A percentile compares a stretch with the other conserved stretches of the same genome.
Evolutionary conservation across 352 stramenopile genomes (phyloP).

Genomic region (Phytophthora sp.): DNA sequence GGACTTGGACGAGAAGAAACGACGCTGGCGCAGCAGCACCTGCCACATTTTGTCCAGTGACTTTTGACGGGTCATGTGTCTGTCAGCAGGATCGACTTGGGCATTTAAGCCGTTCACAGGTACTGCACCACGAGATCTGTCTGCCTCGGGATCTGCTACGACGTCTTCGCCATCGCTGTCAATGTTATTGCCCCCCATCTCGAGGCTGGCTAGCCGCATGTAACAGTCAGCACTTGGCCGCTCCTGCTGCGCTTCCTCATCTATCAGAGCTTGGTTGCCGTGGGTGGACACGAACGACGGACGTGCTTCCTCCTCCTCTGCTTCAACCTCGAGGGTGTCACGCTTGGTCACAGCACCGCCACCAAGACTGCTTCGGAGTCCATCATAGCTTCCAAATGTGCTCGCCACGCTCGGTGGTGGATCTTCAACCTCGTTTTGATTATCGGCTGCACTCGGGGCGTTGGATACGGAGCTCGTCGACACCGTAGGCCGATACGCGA

Average conservation of each 20-base stretch:
- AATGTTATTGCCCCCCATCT: slow-evolving; percentile 51
- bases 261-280: slow-evolving; percentile 42
- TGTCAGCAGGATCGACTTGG: slow-evolving; percentile 1
- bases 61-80: slow-evolving; percentile 14
- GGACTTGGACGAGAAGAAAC: slow-evolving; percentile 69
- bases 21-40: slow-evolving; percentile 55
- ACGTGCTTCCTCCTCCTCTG: slow-evolving; percentile 44
- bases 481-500: slow-evolving; percentile 22
- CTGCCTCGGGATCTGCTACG: slow-evolving; percentile 15
- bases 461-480: slow-evolving; percentile 21
- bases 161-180: slow-evolving; percentile 28
- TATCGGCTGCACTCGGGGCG: slow-evolving; percentile 6
- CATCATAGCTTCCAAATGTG: slow-evolving; percentile 7
- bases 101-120: neutral
- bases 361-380: slow-evolving; percentile 10
- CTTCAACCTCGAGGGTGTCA: slow-evolving; percentile 31
- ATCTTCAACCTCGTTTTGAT: slow-evolving; percentile 6
- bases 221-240: slow-evolving; percentile 72
- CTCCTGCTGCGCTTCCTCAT: slow-evolving; percentile 43
- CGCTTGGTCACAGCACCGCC: slow-evolving; percentile 7
- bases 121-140: neutral
- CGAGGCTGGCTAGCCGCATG: slow-evolving; percentile 76
- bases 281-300: slow-evolving; percentile 82
- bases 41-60: slow-evolving; percentile 61
- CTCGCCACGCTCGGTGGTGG: slow-evolving; percentile 3